Base-by-base conservation (phyloP, 257 asterid species). In the Leptodermis oblonga region DNA sequence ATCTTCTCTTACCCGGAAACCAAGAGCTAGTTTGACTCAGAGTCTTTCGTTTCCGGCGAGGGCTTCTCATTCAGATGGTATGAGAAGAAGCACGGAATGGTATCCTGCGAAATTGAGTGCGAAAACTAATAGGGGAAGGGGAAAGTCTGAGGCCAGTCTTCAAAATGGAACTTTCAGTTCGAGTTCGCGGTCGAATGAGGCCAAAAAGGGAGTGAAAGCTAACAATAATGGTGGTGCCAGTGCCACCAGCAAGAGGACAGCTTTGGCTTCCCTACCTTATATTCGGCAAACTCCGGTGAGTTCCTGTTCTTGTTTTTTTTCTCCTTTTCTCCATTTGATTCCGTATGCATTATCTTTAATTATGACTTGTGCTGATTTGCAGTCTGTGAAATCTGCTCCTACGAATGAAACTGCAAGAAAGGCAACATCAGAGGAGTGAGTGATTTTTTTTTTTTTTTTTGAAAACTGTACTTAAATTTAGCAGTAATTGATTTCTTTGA, bases 41-140 rank as follows among this genome's bases (percentile, higher is more conserved):
- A 87, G 92, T 49, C 80, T 86, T 3, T 89, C 96, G 0, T 85
- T 89, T 49, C 96, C 92, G 33, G 65, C 82, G 14, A 76, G 67
- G 68, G 84, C 84, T 53, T 82, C 81, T 58, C 79, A 76, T 59
- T 63, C 85, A 2, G 90, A 91, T 74, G 76, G 85, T 8, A 83
- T 78, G 84, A 85, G 75, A 67, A 76, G 83, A 73, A 87, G 96
- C 76, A 70, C 77, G 20, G 92, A 90, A 70, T 76, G 69, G 52
- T 68, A 72, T 73, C 85, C 92, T 2, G 61, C 49, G 42, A 84
- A 82, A 68, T 69, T 80, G 14, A 81, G 85, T 26, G 74, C 81
- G n/a, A 84, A 54, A 58, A 72, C 70, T 23, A 81, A 72, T 63
- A 84, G 76, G 54, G 77, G 81, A 4, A 84, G 76, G 54, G 77